phyloP scores from a whole-genome alignment of 2,329 filamentous ascomycete genomes.

The Fusarium scirpi region DNA sequence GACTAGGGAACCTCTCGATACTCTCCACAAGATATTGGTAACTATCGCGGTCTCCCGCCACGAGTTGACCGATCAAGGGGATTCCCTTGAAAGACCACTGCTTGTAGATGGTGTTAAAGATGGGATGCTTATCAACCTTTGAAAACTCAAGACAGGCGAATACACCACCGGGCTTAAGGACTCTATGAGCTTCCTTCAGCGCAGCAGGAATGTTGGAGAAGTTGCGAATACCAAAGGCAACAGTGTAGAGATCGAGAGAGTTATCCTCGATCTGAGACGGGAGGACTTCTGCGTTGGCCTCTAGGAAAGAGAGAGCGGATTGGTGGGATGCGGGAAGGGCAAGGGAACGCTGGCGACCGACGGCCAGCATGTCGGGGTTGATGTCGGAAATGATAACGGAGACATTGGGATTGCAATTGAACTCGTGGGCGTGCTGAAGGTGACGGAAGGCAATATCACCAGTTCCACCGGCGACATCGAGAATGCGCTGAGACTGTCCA shows the following conservation, averaged over 20 bases:
- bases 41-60: slow-evolving; percentile 92
- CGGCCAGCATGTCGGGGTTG: slow-evolving; percentile 92
- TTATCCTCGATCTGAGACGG: slow-evolving; percentile 70
- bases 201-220: slow-evolving; percentile 92
- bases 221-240: slow-evolving; percentile 97
- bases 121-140: slow-evolving; percentile 78
- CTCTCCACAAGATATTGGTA: slow-evolving; percentile 99
- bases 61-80: slow-evolving; percentile 92
- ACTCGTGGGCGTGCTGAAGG: slow-evolving; percentile 88
- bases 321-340: slow-evolving; percentile 67
- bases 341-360: slow-evolving; percentile 83
- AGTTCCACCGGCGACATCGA: slow-evolving; percentile 96
- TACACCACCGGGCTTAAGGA: slow-evolving; percentile 92
- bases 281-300: slow-evolving; percentile 89
- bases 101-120: slow-evolving; percentile 91
- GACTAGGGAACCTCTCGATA: slow-evolving; percentile 91
- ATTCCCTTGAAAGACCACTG: slow-evolving; percentile 96
- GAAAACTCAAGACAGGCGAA: slow-evolving; percentile 98
- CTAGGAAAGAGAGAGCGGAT: slow-evolving; percentile 77
- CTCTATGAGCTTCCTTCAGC: slow-evolving; percentile 83
- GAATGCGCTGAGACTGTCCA: slow-evolving; percentile 73
- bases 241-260: slow-evolving; percentile 94
- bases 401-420: slow-evolving; percentile 78
- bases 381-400: slow-evolving; percentile 95
- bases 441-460: slow-evolving; percentile 98